These are phyloP conservation scores for Novakomyces olei DNA, from an alignment of 805 yeast species.

Conservation along the genomic window DNA sequence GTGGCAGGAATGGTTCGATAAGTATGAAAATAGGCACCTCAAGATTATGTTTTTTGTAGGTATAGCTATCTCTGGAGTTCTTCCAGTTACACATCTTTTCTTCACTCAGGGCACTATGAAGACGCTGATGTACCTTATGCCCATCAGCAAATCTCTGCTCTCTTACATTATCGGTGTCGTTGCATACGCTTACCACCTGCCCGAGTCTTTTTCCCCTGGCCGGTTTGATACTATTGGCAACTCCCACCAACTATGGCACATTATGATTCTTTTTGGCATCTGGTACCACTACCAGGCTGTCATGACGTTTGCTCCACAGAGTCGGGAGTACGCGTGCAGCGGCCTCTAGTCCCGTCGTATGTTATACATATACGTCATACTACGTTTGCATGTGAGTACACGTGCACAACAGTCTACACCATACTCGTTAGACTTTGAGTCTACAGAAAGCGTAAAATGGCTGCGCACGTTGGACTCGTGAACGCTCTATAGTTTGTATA, in stretches of 20 bases:
- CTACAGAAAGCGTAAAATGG: too few species aligned
- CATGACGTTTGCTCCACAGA: conserved; percentile 40
- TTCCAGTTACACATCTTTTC: conserved; percentile 37
- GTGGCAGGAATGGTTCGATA: conserved; percentile 83
- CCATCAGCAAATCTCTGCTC: conserved; percentile 45
- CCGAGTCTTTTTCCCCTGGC: conserved; percentile 46
- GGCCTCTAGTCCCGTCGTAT: conserved; percentile 8
- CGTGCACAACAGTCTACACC: too few species aligned
- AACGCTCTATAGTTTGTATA: too few species aligned
- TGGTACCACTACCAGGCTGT: conserved; percentile 69
- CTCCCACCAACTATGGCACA: conserved; percentile 87
- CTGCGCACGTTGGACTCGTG: too few species aligned
- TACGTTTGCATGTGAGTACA: too few species aligned
- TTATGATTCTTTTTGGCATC: conserved; percentile 75
- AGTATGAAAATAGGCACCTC: conserved; percentile 59
- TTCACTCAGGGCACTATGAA: conserved; percentile 32
- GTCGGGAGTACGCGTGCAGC: conserved; percentile 10
- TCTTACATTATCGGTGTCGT: conserved; percentile 69
- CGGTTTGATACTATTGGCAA: conserved; percentile 25
- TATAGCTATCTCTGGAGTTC: conserved; percentile 50
- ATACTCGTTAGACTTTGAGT: too few species aligned
- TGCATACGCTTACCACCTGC: conserved; percentile 69
- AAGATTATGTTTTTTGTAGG: conserved; percentile 64
- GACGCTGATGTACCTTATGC: conserved; percentile 36
- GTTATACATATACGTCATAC: too few species aligned